These are phyloP conservation scores for Skeletonema grethae DNA, from an alignment of 108 stramenopile genomes.

Conservation along the genomic window DNA sequence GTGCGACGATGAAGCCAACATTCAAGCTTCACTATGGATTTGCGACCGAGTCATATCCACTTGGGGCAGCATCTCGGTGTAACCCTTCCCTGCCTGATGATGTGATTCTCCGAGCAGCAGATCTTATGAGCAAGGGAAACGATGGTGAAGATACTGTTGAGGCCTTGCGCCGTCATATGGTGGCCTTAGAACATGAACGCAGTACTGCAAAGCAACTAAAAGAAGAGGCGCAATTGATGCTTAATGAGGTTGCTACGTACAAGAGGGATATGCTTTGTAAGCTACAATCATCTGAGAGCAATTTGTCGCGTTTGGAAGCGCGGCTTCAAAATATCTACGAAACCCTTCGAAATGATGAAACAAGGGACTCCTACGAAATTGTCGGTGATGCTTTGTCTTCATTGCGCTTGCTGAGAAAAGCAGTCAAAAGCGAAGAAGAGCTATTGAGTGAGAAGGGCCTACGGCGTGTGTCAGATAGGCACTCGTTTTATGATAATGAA, in stretches of 20 bases:
- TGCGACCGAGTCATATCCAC: constrained; percentile 76
- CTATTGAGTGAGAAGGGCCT: constrained; percentile 64
- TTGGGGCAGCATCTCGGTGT: constrained; percentile 67
- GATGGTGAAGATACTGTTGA: constrained; percentile 43
- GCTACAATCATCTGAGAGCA: constrained; percentile 57
- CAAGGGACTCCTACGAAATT: constrained; percentile 43
- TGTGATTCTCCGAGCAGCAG: constrained; percentile 66
- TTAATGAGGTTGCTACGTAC: constrained; percentile 29
- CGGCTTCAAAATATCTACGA: constrained; percentile 54
- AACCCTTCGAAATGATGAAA: constrained; percentile 30
- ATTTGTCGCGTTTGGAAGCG: constrained; percentile 54
- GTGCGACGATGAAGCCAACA: constrained; percentile 38
- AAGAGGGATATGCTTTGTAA: constrained; percentile 63
- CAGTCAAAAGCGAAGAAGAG: constrained; percentile 56
- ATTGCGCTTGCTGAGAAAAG: constrained; percentile 53
- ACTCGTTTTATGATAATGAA: constrained; percentile 58
- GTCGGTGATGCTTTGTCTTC: constrained; percentile 69
- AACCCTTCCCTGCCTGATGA: constrained; percentile 61
- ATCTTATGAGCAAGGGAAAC: constrained; percentile 35
- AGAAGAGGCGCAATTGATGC: constrained; percentile 31
- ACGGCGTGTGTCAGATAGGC: constrained; percentile 39
- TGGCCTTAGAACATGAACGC: constrained; percentile 59
- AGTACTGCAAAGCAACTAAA: constrained; percentile 21
- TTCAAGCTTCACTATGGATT: constrained; percentile 73
- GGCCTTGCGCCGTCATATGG: constrained; percentile 21